Conservation (phyloP, 495 filamentous ascomycete species). For the Aspergillus indologenus region DNA sequence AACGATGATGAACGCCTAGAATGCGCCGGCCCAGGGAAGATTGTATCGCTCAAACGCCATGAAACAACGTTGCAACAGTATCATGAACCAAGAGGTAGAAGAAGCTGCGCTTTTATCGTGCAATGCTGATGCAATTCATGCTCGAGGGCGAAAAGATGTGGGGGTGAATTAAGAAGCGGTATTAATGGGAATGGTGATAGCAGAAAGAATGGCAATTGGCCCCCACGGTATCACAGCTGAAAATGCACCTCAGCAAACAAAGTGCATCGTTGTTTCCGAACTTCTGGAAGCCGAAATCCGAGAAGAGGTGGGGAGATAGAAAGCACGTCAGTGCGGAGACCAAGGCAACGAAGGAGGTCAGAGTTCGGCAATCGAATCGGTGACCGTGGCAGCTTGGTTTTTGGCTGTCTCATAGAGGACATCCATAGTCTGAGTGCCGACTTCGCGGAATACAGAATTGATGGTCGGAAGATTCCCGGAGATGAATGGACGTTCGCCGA, state of each 20-base stretch:
- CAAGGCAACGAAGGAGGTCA: conserved; percentile 15
- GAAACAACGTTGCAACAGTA: conserved; percentile 12
- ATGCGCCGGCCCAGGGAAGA: conserved; percentile 23
- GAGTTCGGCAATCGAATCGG: conserved; percentile 37
- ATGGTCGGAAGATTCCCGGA: conserved; percentile 32
- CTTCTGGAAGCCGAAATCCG: not conserved
- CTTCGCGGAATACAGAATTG: conserved; percentile 39
- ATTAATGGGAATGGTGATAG: conserved; percentile 10
- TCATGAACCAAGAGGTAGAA: conserved; percentile 1
- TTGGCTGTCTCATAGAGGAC: conserved; percentile 46
- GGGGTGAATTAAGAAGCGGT: conserved; percentile 8
- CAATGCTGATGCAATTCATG: conserved; percentile 5
- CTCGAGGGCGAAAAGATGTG: conserved; percentile 3
- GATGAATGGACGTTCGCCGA: conserved; percentile 61
- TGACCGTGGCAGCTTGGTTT: conserved; percentile 35
- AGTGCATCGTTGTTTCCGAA: not conserved
- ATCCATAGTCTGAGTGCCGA: conserved; percentile 33
- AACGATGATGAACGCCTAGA: conserved; percentile 21
- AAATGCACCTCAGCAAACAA: not conserved
- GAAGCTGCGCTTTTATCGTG: not conserved
- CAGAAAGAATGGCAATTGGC: conserved; percentile 2
- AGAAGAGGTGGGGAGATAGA: not conserved
- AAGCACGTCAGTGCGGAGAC: not conserved
- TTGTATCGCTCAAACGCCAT: conserved; percentile 16
- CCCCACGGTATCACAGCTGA: conserved; percentile 7